Base-by-base conservation (phyloP, 164 flowering plant species). In the Warburgia ugandensis region DNA sequence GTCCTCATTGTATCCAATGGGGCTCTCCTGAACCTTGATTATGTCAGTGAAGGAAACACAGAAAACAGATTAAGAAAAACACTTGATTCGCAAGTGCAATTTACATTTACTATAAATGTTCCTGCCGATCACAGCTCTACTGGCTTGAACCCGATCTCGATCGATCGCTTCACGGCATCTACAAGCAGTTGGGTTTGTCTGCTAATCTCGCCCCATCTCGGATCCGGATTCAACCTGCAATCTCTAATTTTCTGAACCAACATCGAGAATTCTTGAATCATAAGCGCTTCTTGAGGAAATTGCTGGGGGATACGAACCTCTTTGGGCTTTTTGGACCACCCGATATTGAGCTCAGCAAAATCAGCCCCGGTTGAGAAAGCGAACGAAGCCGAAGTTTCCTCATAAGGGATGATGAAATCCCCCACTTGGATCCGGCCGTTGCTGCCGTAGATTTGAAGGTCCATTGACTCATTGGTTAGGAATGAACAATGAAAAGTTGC, bases 401-500 rank as follows among this genome's bases (percentile, higher is more conserved):
- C 54, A 5, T 21, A 52, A 19, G 74, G 77, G 30, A 69, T 47
- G n/a, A 60, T 59, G 29, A 66, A 66, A 31, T 73, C 77, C 16
- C 53, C 10, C 17, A 73, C 13, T 11, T 41, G 60, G 5, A 73
- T 23, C 3, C 67, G 50, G 14, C 77, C 74, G 2, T 14, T 33
- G 10, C 58, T 56, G 25, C 74, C 77, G 1, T 47, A 4, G 0
- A 46, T 60, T 19, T 67, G 42, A 1, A 64, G 0, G 19, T 66
- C 66, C 69, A 61, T 66, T 25, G 72, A 48, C 33, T 61, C 36
- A 29, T 68, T 55, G 11, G 70, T 14, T 0, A 68, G 54, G 56
- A 68, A 68, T 0, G 79, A 75, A 50, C 76, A 71, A 33, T 66
- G 65, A 45, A 68, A 75, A 6, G 72, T 71, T 13, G 76, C 72